Conservation (phyloP, 352 stramenopile species). For the Phytopythium boreale region DNA sequence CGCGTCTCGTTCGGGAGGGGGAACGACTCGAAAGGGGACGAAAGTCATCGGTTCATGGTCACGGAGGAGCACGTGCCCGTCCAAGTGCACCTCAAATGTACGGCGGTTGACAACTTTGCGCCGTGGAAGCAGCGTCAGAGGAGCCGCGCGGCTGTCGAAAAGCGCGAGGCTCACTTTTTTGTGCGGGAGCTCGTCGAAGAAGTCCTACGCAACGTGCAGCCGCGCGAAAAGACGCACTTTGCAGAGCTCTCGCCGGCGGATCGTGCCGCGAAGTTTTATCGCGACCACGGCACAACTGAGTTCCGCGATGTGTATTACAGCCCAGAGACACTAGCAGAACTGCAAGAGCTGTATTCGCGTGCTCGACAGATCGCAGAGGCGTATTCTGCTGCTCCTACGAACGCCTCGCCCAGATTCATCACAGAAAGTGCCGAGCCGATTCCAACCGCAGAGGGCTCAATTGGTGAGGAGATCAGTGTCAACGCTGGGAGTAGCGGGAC, state of each 20-base stretch:
- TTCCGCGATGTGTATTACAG: conserved; percentile 44
- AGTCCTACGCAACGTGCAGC: conserved; percentile 35
- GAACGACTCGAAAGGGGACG: background rate
- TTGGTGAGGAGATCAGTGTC: background rate
- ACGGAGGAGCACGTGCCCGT: conserved; percentile 11
- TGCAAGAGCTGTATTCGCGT: conserved; percentile 17
- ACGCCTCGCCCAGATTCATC: background rate
- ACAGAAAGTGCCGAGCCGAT: background rate
- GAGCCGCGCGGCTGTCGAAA: conserved; percentile 13
- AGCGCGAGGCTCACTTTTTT: conserved; percentile 38
- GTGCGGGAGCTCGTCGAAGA: conserved; percentile 54
- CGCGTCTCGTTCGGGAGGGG: conserved; percentile 10
- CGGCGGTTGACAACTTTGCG: conserved; percentile 60
- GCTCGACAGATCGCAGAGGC: background rate
- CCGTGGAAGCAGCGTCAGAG: conserved; percentile 22
- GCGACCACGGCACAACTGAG: conserved; percentile 12
- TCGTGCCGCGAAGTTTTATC: conserved; percentile 30
- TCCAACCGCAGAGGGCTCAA: background rate
- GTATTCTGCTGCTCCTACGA: background rate
- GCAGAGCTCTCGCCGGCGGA: conserved; percentile 21
- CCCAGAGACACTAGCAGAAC: conserved; percentile 12
- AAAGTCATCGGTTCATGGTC: background rate
- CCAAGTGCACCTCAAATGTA: conserved; percentile 47
- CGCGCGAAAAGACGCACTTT: conserved; percentile 23
- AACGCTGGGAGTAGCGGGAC: background rate